A percentile compares a stretch with the other conserved stretches of the same genome.
phyloP scores from a whole-genome alignment of 23 red algal species.

The Gracilaria vermiculophylla region DNA sequence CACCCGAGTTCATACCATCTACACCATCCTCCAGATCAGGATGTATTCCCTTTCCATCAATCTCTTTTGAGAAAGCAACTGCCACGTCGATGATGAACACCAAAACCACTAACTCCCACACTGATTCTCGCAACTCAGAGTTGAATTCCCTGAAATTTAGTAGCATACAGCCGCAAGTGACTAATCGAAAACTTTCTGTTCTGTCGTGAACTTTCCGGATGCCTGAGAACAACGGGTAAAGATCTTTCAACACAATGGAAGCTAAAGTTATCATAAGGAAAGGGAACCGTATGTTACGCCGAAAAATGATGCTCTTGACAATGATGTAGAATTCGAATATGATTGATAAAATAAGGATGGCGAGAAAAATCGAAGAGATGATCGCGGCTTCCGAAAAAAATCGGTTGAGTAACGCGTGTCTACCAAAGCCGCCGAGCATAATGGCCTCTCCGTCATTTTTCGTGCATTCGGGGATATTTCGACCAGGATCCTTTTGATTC shows the following conservation, averaged over 20 bases:
- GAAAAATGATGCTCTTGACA: not conserved
- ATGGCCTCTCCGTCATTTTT: not conserved
- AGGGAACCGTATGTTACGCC: not conserved
- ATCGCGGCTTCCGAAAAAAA: constrained; percentile 13
- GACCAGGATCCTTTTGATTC: not conserved
- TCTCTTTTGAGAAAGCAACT: constrained; percentile 2
- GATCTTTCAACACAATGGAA: constrained; percentile 1
- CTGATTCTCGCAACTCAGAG: not conserved
- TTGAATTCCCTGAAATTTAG: not conserved
- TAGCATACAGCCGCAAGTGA: not conserved
- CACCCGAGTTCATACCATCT: not conserved
- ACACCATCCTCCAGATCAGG: not conserved
- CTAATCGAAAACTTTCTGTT: not conserved
- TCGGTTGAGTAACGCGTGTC: constrained; percentile 6
- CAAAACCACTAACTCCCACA: constrained; percentile 9
- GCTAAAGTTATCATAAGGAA: constrained; percentile 15
- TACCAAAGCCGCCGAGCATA: not conserved
- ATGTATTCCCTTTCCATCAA: constrained; percentile 6
- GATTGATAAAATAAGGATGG: not conserved
- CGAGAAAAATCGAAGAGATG: constrained; percentile 1
- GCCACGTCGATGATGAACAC: constrained; percentile 9
- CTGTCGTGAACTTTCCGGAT: constrained; percentile 10
- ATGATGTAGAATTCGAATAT: constrained; percentile 9
- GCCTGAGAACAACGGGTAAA: constrained; percentile 2
- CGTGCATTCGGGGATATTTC: not conserved